Evolutionary conservation across 352 stramenopile species (phyloP), one percentile per base, ranked within the genome.

Genomic region (Phytophthora constricta): DNA sequence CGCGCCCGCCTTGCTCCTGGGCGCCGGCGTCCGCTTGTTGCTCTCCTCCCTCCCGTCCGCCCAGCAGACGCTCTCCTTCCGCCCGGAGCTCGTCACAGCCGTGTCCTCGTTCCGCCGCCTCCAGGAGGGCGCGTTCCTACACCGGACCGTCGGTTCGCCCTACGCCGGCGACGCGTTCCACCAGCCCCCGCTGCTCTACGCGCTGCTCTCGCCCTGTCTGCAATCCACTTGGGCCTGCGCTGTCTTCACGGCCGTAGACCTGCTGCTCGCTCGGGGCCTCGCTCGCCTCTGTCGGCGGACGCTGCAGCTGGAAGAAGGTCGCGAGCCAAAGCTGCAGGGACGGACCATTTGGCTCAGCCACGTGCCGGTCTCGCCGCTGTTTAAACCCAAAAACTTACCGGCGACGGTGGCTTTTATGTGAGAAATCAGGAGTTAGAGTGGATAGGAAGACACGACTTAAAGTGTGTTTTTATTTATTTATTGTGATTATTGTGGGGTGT

Each of bases 161-260:
- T 96, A 96, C 67, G 66, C 82, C 0, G 87, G 86, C 27, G 87
- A 96, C 69, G 77, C 87, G 33, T 96, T 90, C 71, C 87, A 96
- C 65, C 87, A 96, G 68, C 84, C 86, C 27, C 82, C 85, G 62
- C 80, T 96, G 33, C 73, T 93, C 26, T 91, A 94, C 52, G 79
- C 81, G 20, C 62, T 86, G 47, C 77, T 92, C 42, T 90, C 76
- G 2, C 27, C 23, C 0, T 50, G 16, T 20, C 23, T 82, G 0
- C 68, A 82, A 57, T 84, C 82, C 47, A 23, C 68, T 11, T 42
- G 65, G 0, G 28, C 33, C 27, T 86, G 80, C 25, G 58, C 49
- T 19, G 13, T 87, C 25, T 90, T 90, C 56, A 77, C 91, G 53
- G 39, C 25, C 0, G 53, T 92, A 16, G 86, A 96, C 43, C 55